Evolutionary conservation across 2,329 filamentous ascomycete species (phyloP).

Genomic region (Aspergillus oerlinghausenensis): DNA sequence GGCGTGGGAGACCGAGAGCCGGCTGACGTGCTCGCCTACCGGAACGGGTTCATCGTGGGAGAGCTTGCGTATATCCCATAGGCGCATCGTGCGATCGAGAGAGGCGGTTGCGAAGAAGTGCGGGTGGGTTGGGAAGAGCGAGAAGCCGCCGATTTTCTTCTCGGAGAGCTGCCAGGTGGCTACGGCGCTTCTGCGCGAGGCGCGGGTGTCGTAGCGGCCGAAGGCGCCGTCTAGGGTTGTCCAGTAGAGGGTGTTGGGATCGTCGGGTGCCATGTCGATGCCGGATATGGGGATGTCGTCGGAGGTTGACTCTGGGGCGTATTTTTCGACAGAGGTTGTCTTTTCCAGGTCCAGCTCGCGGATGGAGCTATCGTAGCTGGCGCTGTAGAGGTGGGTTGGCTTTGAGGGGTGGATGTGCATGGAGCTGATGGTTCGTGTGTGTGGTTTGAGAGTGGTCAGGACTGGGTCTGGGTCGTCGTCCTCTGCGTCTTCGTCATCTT

Average conservation of each 20-base stretch:
- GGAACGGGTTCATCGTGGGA: constrained; percentile 63
- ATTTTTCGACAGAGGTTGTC: constrained; percentile 74
- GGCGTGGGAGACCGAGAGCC: constrained; percentile 85
- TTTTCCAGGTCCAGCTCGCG: constrained; percentile 79
- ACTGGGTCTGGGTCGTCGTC: constrained; percentile 63
- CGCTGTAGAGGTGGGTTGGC: constrained; percentile 70
- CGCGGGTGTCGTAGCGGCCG: constrained; percentile 74
- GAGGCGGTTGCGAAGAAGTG: constrained; percentile 86
- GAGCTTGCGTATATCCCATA: constrained; percentile 83
- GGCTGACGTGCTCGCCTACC: constrained; percentile 75
- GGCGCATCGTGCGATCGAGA: constrained; percentile 78
- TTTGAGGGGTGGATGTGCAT: constrained; percentile 74
- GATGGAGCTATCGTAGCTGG: constrained; percentile 91
- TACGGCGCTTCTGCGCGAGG: constrained; percentile 48
- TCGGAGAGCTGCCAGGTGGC: constrained; percentile 74
- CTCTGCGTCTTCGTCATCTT: constrained; percentile 65
- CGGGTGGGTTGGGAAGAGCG: constrained; percentile 70
- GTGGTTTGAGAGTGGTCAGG: constrained; percentile 87
- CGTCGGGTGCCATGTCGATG: constrained; percentile 68
- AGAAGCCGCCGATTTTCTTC: constrained; percentile 95
- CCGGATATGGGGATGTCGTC: constrained; percentile 78
- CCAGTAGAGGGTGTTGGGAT: constrained; percentile 75
- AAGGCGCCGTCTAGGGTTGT: constrained; percentile 79
- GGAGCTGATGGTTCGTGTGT: constrained; percentile 80
- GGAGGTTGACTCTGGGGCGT: constrained; percentile 64